These are phyloP conservation scores for Omphalea diandra DNA, from an alignment of 441 rosid species.

Conservation along the genomic window DNA sequence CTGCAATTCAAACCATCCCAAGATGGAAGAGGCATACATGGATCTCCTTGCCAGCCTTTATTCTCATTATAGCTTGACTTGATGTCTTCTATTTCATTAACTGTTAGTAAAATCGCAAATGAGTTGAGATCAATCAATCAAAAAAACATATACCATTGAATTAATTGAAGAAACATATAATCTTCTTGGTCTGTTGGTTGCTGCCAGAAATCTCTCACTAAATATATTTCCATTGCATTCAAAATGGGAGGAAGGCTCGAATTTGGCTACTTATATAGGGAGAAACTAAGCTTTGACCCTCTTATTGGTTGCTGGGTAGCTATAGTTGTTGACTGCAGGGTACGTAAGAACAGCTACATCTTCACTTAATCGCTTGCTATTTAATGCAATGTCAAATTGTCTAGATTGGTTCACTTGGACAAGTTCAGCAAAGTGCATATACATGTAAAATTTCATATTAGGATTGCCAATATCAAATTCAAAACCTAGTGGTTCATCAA, in stretches of 20 bases:
- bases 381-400: constrained; percentile 32
- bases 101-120: constrained; percentile 14
- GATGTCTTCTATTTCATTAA: constrained; percentile 40
- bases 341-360: constrained; percentile 20
- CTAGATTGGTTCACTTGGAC: constrained; percentile 22
- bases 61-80: constrained; percentile 35
- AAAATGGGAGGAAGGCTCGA: constrained; percentile 37
- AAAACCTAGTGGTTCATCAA: constrained; percentile 10
- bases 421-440: constrained; percentile 42
- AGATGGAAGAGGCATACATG: constrained; percentile 45
- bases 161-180: constrained; percentile 22
- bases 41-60: constrained; percentile 63
- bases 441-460: constrained; percentile 17
- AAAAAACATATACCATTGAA: not conserved
- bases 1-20: constrained; percentile 66
- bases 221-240: constrained; percentile 37
- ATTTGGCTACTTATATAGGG: constrained; percentile 14
- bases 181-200: constrained; percentile 26
- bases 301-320: not conserved
- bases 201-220: constrained; percentile 12
- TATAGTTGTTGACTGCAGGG: constrained; percentile 19
- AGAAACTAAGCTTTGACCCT: constrained; percentile 26
- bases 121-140: not conserved
- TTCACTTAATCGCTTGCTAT: constrained; percentile 19
- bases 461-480: constrained; percentile 13